These are phyloP conservation scores for Arabidopsis arenosa DNA, from an alignment of 345 rosid species.

Conservation along the genomic window DNA sequence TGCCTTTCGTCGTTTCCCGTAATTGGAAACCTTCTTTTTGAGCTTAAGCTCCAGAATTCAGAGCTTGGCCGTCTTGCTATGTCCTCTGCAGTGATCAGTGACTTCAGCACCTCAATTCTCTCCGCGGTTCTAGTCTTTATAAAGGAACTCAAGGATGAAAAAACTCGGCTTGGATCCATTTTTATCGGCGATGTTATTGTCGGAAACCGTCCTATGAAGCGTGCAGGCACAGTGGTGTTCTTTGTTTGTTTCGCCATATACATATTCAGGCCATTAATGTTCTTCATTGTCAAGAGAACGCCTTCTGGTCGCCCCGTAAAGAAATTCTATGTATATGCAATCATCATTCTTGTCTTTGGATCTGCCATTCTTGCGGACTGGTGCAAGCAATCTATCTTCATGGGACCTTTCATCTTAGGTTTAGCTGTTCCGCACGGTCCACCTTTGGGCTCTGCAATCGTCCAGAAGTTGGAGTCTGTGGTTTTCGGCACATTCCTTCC, in stretches of 20 bases:
- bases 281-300: constrained; percentile 37
- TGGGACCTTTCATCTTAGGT: constrained; percentile 53
- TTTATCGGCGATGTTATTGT: constrained; percentile 40
- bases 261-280: constrained; percentile 44
- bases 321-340: constrained; percentile 24
- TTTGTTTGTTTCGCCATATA: constrained; percentile 34
- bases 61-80: constrained; percentile 61
- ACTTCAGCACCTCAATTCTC: constrained; percentile 35
- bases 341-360: constrained; percentile 44
- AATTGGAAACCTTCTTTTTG: constrained; percentile 53
- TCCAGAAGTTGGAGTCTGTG: constrained; percentile 48
- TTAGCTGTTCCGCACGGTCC: constrained; percentile 54
- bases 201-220: constrained; percentile 36
- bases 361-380: constrained; percentile 31
- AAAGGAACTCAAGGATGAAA: constrained; percentile 38
- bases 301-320: constrained; percentile 50
- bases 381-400: constrained; percentile 32
- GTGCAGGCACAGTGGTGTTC: constrained; percentile 21
- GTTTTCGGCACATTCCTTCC: constrained; percentile 44
- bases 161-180: constrained; percentile 32
- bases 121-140: constrained; percentile 28
- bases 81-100: constrained; percentile 52
- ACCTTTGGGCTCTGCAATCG: constrained; percentile 53
- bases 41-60: constrained; percentile 56
- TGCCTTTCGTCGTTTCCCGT: constrained; percentile 52